Evolutionary conservation across 441 rosid species (phyloP).

Genomic region (Erysimum pusillum): DNA sequence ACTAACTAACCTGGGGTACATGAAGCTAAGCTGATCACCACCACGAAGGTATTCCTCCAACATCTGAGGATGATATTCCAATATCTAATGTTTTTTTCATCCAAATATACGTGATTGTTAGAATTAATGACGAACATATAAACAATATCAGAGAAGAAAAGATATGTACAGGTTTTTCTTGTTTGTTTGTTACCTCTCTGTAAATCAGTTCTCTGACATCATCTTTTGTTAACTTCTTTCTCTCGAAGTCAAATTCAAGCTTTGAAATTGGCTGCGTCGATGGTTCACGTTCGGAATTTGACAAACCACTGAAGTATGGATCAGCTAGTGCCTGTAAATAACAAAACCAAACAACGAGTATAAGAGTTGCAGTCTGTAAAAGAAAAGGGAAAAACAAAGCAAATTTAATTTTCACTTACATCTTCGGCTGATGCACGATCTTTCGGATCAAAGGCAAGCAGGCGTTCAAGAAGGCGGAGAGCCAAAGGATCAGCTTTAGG

Average conservation of each 20-base stretch:
- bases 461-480: slow-evolving; percentile 74
- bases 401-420: slow-evolving; percentile 31
- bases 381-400: background rate
- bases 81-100: slow-evolving; percentile 57
- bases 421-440: slow-evolving; percentile 97
- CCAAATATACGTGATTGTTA: slow-evolving; percentile 30
- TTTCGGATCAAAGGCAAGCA: slow-evolving; percentile 98
- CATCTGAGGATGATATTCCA: slow-evolving; percentile 99
- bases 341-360: background rate
- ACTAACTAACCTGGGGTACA: slow-evolving; percentile 90
- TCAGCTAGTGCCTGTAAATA: slow-evolving; percentile 84
- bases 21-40: slow-evolving; percentile 95
- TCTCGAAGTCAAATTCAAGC: slow-evolving; percentile 97
- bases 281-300: slow-evolving; percentile 93
- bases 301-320: slow-evolving; percentile 86
- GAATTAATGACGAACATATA: slow-evolving; percentile 30
- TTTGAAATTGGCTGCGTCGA: slow-evolving; percentile 90
- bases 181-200: slow-evolving; percentile 72
- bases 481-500: slow-evolving; percentile 90
- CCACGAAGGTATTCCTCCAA: slow-evolving; percentile 93
- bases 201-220: slow-evolving; percentile 97
- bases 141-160: slow-evolving; percentile 26
- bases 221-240: slow-evolving; percentile 89
- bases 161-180: slow-evolving; percentile 10
- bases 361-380: slow-evolving; percentile 14